A percentile compares a stretch with the other conserved stretches of the same genome.
These are phyloP conservation scores for Sabuloglossum arenarium DNA, from an alignment of 495 filamentous ascomycete species.

Conservation along the genomic window DNA sequence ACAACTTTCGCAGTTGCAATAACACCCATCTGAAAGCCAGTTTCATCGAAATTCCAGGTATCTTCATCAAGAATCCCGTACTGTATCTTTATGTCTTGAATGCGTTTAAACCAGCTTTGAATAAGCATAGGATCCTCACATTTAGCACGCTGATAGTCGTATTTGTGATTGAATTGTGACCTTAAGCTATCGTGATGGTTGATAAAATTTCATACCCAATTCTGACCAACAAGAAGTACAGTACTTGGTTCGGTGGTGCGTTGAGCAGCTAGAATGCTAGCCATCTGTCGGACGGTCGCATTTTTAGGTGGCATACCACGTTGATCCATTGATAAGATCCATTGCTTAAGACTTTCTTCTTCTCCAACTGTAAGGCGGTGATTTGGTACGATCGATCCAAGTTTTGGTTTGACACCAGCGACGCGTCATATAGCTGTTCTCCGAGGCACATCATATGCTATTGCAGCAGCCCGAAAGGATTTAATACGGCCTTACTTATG, in stretches of 20 bases:
- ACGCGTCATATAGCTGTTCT: background rate
- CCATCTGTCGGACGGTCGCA: background rate
- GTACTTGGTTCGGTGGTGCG: background rate
- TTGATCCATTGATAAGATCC: background rate
- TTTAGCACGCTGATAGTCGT: conserved; percentile 5
- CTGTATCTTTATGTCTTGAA: conserved; percentile 1
- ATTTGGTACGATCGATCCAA: background rate
- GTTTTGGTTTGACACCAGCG: background rate
- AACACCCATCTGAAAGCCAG: conserved; percentile 4
- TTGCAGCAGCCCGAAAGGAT: background rate
- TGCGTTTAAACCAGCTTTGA: conserved; percentile 2
- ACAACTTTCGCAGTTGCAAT: conserved; percentile 5
- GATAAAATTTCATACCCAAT: background rate
- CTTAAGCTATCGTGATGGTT: background rate
- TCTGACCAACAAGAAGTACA: background rate
- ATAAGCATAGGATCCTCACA: conserved; percentile 5
- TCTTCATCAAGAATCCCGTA: conserved; percentile 6
- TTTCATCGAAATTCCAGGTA: conserved; percentile 8
- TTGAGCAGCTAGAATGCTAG: background rate
- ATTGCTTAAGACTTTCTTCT: background rate
- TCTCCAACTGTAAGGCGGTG: background rate
- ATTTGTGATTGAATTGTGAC: conserved; percentile 3
- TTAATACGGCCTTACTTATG: background rate
- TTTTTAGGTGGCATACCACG: background rate
- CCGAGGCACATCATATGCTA: background rate